A percentile compares a stretch with the other conserved stretches of the same genome.
Evolutionary conservation across 495 filamentous ascomycete species (phyloP).

Genomic region (Chaetomium cochliodes): DNA sequence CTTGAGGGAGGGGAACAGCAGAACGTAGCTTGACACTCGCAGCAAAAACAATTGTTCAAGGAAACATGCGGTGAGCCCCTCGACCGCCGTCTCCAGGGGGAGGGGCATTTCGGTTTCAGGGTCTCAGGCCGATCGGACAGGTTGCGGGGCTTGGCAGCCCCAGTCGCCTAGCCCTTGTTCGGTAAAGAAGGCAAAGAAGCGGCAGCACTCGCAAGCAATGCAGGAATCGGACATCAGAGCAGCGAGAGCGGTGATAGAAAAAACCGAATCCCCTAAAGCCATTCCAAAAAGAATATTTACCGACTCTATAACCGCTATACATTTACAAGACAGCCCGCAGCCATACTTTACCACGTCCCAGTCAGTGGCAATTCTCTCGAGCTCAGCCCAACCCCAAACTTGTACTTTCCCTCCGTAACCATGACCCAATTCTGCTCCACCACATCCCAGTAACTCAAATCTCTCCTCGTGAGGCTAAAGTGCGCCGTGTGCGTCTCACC

Average conservation of each 20-base stretch:
- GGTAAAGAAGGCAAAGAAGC: too few relatives aligned
- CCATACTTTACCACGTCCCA: constrained; percentile 41
- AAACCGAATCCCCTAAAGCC: too few relatives aligned
- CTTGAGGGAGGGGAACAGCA: neutral
- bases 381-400: constrained; percentile 46
- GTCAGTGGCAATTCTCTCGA: constrained; percentile 39
- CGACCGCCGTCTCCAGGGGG: too few relatives aligned
- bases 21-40: neutral
- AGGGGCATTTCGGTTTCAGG: neutral
- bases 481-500: constrained; percentile 59
- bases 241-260: too few relatives aligned
- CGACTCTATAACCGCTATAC: neutral
- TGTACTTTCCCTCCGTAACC: constrained; percentile 47
- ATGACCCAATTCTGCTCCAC: constrained; percentile 81
- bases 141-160: neutral
- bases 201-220: too few relatives aligned
- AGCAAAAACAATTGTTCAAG: neutral
- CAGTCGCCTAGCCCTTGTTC: neutral
- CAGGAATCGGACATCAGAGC: neutral
- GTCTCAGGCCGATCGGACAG: constrained; percentile 2
- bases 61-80: constrained; percentile 9
- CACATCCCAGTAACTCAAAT: constrained; percentile 79
- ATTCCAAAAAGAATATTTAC: too few relatives aligned
- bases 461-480: constrained; percentile 74
- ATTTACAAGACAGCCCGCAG: neutral